Conservation (phyloP, 2,329 filamentous ascomycete genomes). For the Mycogone perniciosa region DNA sequence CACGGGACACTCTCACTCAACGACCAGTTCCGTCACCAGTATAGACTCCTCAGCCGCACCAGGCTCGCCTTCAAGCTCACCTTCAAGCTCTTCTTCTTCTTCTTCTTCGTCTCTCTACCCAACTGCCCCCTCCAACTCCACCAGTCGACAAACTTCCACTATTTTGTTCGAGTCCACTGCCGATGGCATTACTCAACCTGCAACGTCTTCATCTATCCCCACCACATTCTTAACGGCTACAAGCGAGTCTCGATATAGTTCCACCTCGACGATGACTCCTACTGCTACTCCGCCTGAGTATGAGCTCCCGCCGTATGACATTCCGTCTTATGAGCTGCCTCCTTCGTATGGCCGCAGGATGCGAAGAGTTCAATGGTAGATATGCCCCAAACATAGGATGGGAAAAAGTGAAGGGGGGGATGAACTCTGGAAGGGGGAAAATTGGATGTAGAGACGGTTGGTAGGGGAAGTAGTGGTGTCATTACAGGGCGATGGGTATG, state of each 20-base stretch:
- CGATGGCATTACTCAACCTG: constrained; percentile 9
- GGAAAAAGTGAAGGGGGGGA: background rate
- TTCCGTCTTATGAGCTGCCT: constrained; percentile 15
- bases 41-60: background rate
- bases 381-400: background rate
- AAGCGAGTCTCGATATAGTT: constrained; percentile 12
- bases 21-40: background rate
- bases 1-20: background rate
- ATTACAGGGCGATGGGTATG: too few relatives aligned
- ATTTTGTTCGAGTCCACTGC: constrained; percentile 12
- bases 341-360: constrained; percentile 17
- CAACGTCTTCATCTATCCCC: background rate
- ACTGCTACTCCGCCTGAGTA: constrained; percentile 11
- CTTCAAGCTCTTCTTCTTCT: background rate
- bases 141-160: constrained; percentile 9
- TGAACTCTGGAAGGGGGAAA: background rate
- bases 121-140: background rate
- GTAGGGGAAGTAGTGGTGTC: too few relatives aligned
- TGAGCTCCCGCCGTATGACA: constrained; percentile 20
- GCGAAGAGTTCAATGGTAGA: background rate
- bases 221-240: constrained; percentile 21
- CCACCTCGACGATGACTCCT: background rate
- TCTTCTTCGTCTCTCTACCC: background rate
- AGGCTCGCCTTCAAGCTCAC: background rate
- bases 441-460: background rate